These are phyloP conservation scores for Allantophomopsis cytisporea DNA, from an alignment of 2,329 filamentous ascomycete genomes.

Conservation along the genomic window DNA sequence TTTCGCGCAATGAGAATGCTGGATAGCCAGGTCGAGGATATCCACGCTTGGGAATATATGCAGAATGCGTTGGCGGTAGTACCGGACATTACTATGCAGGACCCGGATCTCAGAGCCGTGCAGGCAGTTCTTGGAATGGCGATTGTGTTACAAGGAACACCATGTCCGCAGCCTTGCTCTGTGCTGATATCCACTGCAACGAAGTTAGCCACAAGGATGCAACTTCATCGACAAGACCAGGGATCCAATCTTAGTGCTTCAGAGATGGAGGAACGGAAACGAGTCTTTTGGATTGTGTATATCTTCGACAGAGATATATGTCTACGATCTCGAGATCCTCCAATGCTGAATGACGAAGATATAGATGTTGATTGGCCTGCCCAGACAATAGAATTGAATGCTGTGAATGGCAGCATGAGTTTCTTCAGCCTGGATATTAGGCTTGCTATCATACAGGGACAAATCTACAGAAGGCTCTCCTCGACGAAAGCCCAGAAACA, in stretches of 20 bases:
- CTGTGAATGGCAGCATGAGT: conserved; percentile 1
- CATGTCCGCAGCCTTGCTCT: conserved; percentile 7
- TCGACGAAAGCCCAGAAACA: conserved; percentile 6
- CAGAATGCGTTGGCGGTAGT: conserved; percentile 7
- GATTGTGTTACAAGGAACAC: conserved; percentile 10
- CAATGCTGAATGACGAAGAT: conserved; percentile 48
- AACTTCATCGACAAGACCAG: conserved; percentile 6
- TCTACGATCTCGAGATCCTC: conserved; percentile 42
- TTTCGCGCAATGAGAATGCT: conserved; percentile 6
- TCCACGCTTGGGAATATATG: conserved; percentile 6
- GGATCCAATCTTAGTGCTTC: conserved; percentile 3
- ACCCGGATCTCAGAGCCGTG: conserved; percentile 4
- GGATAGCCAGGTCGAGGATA: conserved; percentile 3
- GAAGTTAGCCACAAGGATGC: conserved; percentile 8
- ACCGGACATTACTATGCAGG: conserved; percentile 3
- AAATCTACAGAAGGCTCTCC: conserved; percentile 4
- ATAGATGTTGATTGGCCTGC: conserved; percentile 8
- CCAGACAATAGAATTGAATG: conserved; percentile 4
- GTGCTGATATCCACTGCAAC: conserved; percentile 8
- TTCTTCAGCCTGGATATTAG: conserved; percentile 1
- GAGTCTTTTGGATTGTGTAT: conserved; percentile 53
- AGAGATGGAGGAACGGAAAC: conserved; percentile 26
- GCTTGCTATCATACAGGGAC: conserved; percentile 5
- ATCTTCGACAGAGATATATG: conserved; percentile 53
- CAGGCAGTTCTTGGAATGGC: conserved; percentile 12